Conservation (phyloP, 148 eudicot genomes). For the Suaeda aralocaspica region DNA sequence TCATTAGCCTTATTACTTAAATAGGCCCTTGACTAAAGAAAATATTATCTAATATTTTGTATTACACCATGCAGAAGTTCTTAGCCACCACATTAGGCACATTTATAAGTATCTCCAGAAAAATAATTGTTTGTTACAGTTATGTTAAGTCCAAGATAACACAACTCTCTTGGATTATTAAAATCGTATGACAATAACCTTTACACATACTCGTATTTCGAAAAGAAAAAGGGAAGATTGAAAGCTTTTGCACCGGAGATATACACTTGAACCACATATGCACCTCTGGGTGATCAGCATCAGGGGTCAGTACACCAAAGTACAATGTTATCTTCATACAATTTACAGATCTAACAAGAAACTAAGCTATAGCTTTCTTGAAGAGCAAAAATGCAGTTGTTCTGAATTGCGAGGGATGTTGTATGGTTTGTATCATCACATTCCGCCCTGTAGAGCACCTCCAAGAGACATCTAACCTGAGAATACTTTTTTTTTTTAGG, state of each 20-base stretch:
- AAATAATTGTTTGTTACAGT: not conserved
- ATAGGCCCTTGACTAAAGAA: not conserved
- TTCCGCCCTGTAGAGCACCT: too few relatives aligned
- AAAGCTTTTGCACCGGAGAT: constrained; percentile 8
- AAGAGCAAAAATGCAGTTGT: not conserved
- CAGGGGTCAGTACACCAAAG: not conserved
- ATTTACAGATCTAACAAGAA: constrained; percentile 11
- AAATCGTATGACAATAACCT: constrained; percentile 1
- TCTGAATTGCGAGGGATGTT: not conserved
- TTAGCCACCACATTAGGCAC: not conserved
- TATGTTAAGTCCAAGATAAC: not conserved
- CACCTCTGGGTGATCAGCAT: constrained; percentile 13
- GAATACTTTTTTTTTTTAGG: too few relatives aligned
- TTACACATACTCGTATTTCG: not conserved
- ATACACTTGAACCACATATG: constrained; percentile 11
- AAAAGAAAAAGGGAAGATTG: not conserved
- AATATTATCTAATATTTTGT: not conserved
- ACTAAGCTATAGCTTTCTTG: not conserved
- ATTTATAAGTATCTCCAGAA: not conserved
- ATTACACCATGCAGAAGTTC: not conserved
- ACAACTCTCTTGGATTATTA: constrained; percentile 9
- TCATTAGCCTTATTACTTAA: too few relatives aligned
- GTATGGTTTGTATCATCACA: not conserved
- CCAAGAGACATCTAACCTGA: too few relatives aligned
- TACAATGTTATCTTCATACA: not conserved